These are phyloP conservation scores for Globisporangium nodosum DNA, from an alignment of 352 stramenopile genomes.

Conservation along the genomic window DNA sequence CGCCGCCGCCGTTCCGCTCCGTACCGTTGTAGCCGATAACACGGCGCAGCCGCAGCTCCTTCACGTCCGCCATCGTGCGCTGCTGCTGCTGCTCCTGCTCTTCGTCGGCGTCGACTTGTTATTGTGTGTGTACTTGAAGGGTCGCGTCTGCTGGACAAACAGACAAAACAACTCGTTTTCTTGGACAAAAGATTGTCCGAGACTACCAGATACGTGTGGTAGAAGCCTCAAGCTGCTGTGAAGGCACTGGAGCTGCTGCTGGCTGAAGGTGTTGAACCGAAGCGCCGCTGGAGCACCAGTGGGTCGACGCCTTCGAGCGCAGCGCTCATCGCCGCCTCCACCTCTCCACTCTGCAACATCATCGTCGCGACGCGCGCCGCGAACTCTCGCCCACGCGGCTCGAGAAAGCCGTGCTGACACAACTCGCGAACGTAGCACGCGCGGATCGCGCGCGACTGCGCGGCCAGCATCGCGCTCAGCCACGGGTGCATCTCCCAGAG, in stretches of 20 bases:
- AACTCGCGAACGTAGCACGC: constrained; percentile 23
- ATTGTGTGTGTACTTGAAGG: too few relatives aligned
- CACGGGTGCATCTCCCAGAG: constrained; percentile 11
- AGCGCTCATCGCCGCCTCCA: constrained; percentile 12
- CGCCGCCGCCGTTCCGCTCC: background rate
- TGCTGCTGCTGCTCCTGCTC: background rate
- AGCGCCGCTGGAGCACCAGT: constrained; percentile 24
- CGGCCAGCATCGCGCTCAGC: constrained; percentile 10
- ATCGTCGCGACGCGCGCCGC: constrained; percentile 29
- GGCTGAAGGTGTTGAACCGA: constrained; percentile 5
- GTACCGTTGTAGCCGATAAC: constrained; percentile 83
- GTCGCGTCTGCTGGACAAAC: too few relatives aligned
- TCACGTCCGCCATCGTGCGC: constrained; percentile 50
- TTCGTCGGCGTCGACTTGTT: background rate
- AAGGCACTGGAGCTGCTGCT: background rate
- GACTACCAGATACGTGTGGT: too few relatives aligned
- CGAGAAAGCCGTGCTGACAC: constrained; percentile 27
- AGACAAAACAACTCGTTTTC: too few relatives aligned
- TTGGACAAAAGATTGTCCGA: too few relatives aligned
- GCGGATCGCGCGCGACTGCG: constrained; percentile 16
- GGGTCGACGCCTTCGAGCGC: constrained; percentile 26
- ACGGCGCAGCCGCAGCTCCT: constrained; percentile 67
- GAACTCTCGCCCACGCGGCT: constrained; percentile 35
- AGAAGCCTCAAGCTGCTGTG: too few relatives aligned
- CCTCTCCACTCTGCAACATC: constrained; percentile 15